Evolutionary conservation across 1,284 basidiomycete genomes (phyloP).

Genomic region (Omphalotus olearius): DNA sequence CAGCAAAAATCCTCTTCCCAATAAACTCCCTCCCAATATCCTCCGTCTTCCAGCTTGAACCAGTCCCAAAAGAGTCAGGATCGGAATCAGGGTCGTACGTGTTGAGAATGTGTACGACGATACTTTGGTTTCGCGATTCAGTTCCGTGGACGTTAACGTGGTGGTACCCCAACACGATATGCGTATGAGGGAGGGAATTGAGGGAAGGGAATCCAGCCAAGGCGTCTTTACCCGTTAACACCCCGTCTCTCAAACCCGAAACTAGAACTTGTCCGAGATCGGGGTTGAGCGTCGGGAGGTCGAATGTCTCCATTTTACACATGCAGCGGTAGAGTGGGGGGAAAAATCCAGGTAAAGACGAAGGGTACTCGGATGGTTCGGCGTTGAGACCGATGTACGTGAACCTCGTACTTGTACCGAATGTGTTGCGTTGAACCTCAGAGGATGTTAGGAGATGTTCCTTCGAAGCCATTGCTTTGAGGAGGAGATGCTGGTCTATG

Average conservation of each 20-base stretch:
- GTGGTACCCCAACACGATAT: slow-evolving; percentile 74
- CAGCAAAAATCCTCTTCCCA: slow-evolving; percentile 74
- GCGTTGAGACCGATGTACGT: slow-evolving; percentile 55
- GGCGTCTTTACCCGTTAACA: slow-evolving; percentile 80
- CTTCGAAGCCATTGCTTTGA: slow-evolving; percentile 76
- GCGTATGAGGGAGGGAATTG: slow-evolving; percentile 79
- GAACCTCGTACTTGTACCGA: slow-evolving; percentile 82
- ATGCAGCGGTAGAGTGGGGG: slow-evolving; percentile 83
- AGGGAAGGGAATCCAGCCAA: slow-evolving; percentile 96
- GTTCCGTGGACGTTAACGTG: slow-evolving; percentile 92
- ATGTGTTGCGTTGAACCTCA: slow-evolving; percentile 76
- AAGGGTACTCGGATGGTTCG: slow-evolving; percentile 73
- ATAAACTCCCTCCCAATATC: slow-evolving; percentile 76
- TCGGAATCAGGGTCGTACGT: slow-evolving; percentile 49
- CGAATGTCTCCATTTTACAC: slow-evolving; percentile 77
- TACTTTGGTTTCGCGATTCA: slow-evolving; percentile 88
- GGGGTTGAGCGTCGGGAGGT: slow-evolving; percentile 78
- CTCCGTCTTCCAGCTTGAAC: slow-evolving; percentile 45
- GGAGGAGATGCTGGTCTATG: slow-evolving; percentile 74
- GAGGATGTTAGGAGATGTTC: slow-evolving; percentile 77
- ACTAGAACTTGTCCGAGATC: slow-evolving; percentile 72
- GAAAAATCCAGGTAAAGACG: slow-evolving; percentile 93
- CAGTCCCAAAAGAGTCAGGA: background rate
- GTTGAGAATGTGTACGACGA: slow-evolving; percentile 86
- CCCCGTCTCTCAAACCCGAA: slow-evolving; percentile 86